Percentiles rank a stretch among this genome's conserved stretches.
These are phyloP conservation scores for Aspergillus ochraceus DNA, from an alignment of 2,329 filamentous ascomycete genomes.

Conservation along the genomic window DNA sequence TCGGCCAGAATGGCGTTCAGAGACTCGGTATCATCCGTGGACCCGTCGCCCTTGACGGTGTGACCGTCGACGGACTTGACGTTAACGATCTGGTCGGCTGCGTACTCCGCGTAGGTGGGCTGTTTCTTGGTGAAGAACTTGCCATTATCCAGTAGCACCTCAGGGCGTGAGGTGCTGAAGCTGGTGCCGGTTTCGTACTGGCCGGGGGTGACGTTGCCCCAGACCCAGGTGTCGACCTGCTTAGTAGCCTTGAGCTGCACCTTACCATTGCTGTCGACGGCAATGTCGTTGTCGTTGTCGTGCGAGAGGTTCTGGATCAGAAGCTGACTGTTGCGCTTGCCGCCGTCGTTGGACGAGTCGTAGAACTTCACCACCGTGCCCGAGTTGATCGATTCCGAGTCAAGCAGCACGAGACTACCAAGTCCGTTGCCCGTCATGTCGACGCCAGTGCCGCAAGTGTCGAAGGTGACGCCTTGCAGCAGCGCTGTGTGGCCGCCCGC, in stretches of 20 bases:
- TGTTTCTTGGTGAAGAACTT: conserved; percentile 44
- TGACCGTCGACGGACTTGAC: conserved; percentile 45
- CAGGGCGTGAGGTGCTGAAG: conserved; percentile 32
- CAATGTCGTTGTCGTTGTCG: conserved; percentile 26
- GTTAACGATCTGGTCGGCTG: conserved; percentile 45
- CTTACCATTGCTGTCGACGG: conserved; percentile 26
- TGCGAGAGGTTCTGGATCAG: conserved; percentile 28
- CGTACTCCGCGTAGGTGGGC: conserved; percentile 48
- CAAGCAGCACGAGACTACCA: conserved; percentile 29
- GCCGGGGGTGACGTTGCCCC: conserved; percentile 31
- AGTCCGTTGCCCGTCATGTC: conserved; percentile 27
- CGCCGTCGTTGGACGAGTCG: conserved; percentile 30
- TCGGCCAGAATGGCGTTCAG: conserved; percentile 35
- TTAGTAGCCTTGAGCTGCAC: conserved; percentile 16
- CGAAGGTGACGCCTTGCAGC: conserved; percentile 28
- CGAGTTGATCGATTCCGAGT: conserved; percentile 26
- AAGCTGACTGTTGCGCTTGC: conserved; percentile 27
- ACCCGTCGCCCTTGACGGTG: conserved; percentile 46
- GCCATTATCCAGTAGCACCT: conserved; percentile 32
- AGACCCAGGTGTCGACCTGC: conserved; percentile 33
- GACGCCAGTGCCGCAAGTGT: conserved; percentile 27
- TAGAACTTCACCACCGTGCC: conserved; percentile 27
- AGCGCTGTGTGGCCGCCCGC: conserved; percentile 32
- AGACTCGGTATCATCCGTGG: conserved; percentile 39
- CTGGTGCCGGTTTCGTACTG: conserved; percentile 32